Evolutionary conservation across 768 basidiomycete species (phyloP).

Genomic region (Gymnopilus junonius): DNA sequence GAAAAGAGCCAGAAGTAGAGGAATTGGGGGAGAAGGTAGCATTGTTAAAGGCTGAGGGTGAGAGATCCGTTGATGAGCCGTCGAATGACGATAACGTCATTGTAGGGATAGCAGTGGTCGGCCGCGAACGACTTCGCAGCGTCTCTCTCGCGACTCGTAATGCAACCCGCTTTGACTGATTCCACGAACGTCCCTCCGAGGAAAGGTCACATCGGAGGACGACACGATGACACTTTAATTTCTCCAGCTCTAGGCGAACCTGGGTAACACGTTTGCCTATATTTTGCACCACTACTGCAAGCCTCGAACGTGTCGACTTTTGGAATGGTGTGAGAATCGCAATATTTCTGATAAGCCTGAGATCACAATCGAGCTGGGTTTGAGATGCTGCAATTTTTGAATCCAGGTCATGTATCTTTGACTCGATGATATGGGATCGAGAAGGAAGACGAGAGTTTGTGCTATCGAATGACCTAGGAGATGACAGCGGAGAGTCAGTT

Average conservation of each 20-base stretch:
- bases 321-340: conserved; percentile 89
- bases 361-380: conserved; percentile 63
- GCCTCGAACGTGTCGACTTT: conserved; percentile 77
- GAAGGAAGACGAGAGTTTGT: conserved; percentile 44
- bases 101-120: conserved; percentile 35
- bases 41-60: conserved; percentile 9
- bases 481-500: conserved; percentile 16
- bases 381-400: conserved; percentile 55
- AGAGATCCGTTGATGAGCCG: conserved; percentile 16
- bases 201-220: conserved; percentile 78
- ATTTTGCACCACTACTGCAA: conserved; percentile 62
- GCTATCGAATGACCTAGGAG: conserved; percentile 25
- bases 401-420: conserved; percentile 70
- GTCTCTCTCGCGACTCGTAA: conserved; percentile 73
- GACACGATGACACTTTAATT: conserved; percentile 73
- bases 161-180: conserved; percentile 68
- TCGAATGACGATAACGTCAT: conserved; percentile 43
- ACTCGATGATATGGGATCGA: conserved; percentile 59
- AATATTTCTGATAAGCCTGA: conserved; percentile 81
- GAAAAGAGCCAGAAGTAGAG: conserved; percentile 62
- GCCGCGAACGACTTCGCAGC: conserved; percentile 46
- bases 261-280: conserved; percentile 68
- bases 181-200: conserved; percentile 70
- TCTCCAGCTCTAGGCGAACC: conserved; percentile 74
- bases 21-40: conserved; percentile 41